A percentile compares a stretch with the other conserved stretches of the same genome.
These are phyloP conservation scores for Pyricularia grisea DNA, from an alignment of 2,329 filamentous ascomycete genomes.

Conservation along the genomic window DNA sequence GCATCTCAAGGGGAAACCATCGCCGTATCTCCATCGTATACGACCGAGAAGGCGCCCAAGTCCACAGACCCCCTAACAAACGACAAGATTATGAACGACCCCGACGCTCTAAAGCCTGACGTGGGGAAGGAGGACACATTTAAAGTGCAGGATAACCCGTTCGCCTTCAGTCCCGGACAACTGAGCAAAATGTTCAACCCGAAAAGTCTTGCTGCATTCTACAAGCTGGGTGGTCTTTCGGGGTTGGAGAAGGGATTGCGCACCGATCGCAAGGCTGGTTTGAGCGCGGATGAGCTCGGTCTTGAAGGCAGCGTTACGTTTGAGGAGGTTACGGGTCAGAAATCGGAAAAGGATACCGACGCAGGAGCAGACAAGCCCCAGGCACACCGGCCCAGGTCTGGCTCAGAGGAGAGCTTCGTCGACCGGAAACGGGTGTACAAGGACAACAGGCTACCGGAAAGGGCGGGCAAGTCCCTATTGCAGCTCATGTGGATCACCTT, in stretches of 20 bases:
- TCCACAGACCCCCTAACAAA: conserved; percentile 26
- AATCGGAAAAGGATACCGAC: background rate
- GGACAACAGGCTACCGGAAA: conserved; percentile 2
- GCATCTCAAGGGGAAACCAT: conserved; percentile 56
- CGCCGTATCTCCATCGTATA: conserved; percentile 36
- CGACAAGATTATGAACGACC: conserved; percentile 51
- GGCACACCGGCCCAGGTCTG: background rate
- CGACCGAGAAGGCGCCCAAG: conserved; percentile 28
- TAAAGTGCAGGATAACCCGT: conserved; percentile 55
- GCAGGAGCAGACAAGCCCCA: background rate
- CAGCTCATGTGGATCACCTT: conserved; percentile 58
- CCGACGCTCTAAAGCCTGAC: conserved; percentile 58
- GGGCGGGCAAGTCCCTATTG: conserved; percentile 6
- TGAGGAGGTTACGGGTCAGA: conserved; percentile 42
- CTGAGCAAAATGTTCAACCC: conserved; percentile 71
- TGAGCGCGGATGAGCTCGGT: conserved; percentile 60
- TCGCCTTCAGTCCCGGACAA: conserved; percentile 65
- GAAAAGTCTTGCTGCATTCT: conserved; percentile 66
- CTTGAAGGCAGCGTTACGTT: conserved; percentile 57
- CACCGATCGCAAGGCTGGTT: conserved; percentile 53
- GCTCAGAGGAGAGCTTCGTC: background rate
- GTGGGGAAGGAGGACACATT: conserved; percentile 65
- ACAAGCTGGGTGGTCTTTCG: conserved; percentile 61
- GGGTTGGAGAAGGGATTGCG: conserved; percentile 67
- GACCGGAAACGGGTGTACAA: conserved; percentile 5